phyloP scores from a whole-genome alignment of 768 basidiomycete species.

The Phaffia tasmanica region DNA sequence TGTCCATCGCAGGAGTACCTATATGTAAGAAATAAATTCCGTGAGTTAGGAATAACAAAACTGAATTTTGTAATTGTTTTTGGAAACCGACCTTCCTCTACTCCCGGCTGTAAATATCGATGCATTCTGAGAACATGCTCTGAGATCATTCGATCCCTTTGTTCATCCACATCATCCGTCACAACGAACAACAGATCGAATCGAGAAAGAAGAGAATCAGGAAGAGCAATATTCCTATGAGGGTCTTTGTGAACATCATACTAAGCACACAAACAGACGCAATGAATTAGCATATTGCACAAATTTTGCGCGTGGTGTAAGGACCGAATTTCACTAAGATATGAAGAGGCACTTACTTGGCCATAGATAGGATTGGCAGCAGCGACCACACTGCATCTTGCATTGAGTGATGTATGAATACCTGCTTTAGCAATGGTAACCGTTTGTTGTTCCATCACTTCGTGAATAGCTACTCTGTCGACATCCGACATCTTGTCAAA shows the following conservation, averaged over 20 bases:
- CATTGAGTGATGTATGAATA: slow-evolving; percentile 95
- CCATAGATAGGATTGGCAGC: slow-evolving; percentile 99
- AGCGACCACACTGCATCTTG: slow-evolving; percentile 92
- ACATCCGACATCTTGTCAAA: slow-evolving; percentile 99
- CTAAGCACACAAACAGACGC: slow-evolving; percentile 40
- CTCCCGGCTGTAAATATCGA: slow-evolving; percentile 86
- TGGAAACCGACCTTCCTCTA: slow-evolving; percentile 66
- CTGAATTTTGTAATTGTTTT: not conserved
- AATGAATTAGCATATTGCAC: not conserved
- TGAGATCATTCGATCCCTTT: slow-evolving; percentile 82
- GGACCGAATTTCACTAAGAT: not conserved
- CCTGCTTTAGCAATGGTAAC: slow-evolving; percentile 99
- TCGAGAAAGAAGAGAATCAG: slow-evolving; percentile 93
- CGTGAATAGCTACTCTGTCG: slow-evolving; percentile 97
- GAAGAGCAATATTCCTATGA: slow-evolving; percentile 94
- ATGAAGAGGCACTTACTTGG: slow-evolving; percentile 48
- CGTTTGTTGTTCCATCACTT: slow-evolving; percentile 99
- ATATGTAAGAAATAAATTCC: slow-evolving; percentile 3
- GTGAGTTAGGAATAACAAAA: not conserved
- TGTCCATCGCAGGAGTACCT: slow-evolving; percentile 69
- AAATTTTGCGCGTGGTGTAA: not conserved
- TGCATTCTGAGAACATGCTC: slow-evolving; percentile 98
- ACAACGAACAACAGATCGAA: slow-evolving; percentile 97
- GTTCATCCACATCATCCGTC: slow-evolving; percentile 94
- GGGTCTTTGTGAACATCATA: slow-evolving; percentile 99